Percentiles rank a stretch among this genome's conserved stretches.
Evolutionary conservation across 2,329 filamentous ascomycete genomes (phyloP).

Genomic region (Sarocladium kiliense): DNA sequence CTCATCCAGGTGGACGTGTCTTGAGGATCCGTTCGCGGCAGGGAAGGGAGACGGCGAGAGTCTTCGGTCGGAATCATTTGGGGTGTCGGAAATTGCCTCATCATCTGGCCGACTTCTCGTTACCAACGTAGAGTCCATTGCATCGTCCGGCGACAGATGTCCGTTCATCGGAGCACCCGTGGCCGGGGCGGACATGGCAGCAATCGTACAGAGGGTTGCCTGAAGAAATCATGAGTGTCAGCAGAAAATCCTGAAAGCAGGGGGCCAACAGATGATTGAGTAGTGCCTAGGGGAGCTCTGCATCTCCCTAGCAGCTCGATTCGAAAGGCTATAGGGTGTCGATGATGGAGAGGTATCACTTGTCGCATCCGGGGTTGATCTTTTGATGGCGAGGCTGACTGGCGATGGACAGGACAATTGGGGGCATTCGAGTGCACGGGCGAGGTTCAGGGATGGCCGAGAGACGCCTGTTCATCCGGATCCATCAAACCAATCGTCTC

Average conservation of each 20-base stretch:
- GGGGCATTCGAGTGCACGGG: conserved; percentile 19
- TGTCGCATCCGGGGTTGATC: conserved; percentile 39
- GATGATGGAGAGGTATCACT: conserved; percentile 26
- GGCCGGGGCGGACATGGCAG: conserved; percentile 58
- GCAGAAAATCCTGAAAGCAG: not conserved
- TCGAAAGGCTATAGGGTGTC: conserved; percentile 10
- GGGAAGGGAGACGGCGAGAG: conserved; percentile 39
- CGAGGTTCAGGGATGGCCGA: not conserved
- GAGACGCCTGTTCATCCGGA: conserved; percentile 18
- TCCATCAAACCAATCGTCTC: conserved; percentile 29
- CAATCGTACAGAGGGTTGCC: conserved; percentile 57
- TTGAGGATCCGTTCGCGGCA: conserved; percentile 34
- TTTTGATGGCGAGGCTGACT: conserved; percentile 46
- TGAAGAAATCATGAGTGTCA: conserved; percentile 16
- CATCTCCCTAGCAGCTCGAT: not conserved
- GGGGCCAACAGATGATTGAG: not conserved
- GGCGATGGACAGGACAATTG: conserved; percentile 40
- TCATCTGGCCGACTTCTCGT: conserved; percentile 40
- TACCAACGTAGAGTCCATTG: conserved; percentile 32
- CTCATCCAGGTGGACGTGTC: conserved; percentile 32
- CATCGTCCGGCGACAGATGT: conserved; percentile 51
- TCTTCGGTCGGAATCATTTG: conserved; percentile 49
- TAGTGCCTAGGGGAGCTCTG: not conserved
- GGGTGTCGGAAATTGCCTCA: conserved; percentile 71
- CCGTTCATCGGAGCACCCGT: conserved; percentile 62